phyloP scores from a whole-genome alignment of 2,329 filamentous ascomycete species.

The Onygena corvina region DNA sequence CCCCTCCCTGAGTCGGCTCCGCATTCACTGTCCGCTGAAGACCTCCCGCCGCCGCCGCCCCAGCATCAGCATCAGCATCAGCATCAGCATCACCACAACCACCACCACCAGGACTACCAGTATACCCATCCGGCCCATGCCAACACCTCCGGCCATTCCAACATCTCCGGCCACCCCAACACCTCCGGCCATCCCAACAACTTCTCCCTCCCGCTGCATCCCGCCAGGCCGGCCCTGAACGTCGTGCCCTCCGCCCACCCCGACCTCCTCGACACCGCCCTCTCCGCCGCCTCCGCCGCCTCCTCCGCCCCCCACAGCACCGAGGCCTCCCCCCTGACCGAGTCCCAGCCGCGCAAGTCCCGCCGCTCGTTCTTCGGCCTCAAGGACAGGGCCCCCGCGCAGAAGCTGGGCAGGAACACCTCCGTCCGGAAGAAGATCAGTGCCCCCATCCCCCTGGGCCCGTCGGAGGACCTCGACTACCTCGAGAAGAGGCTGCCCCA shows the following conservation, averaged over 20 bases:
- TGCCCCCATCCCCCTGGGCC: slow-evolving; percentile 11
- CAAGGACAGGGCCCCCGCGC: slow-evolving; percentile 11
- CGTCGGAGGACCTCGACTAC: slow-evolving; percentile 7
- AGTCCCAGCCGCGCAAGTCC: slow-evolving; percentile 15
- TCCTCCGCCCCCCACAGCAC: slow-evolving; percentile 13
- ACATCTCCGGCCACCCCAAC: background rate
- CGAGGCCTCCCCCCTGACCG: slow-evolving; percentile 10
- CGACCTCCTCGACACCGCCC: background rate
- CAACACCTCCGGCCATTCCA: no score
- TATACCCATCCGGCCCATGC: slow-evolving; percentile 14
- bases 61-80: slow-evolving; percentile 11
- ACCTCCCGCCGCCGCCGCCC: no score
- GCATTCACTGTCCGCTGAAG: slow-evolving; percentile 9
- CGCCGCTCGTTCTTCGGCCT: slow-evolving; percentile 20
- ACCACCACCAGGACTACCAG: background rate
- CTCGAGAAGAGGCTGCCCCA: slow-evolving; percentile 9
- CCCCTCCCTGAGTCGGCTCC: slow-evolving; percentile 10
- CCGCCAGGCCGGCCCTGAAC: slow-evolving; percentile 11
- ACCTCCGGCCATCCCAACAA: background rate
- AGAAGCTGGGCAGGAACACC: slow-evolving; percentile 19
- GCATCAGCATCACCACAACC: background rate
- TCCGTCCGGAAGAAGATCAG: slow-evolving; percentile 21
- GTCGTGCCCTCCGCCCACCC: slow-evolving; percentile 9
- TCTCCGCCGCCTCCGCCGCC: slow-evolving; percentile 6
- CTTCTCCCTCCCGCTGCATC: slow-evolving; percentile 4